Evolutionary conservation across 148 eudicot species (phyloP).

Genomic region (Dysphania ambrosioides): DNA sequence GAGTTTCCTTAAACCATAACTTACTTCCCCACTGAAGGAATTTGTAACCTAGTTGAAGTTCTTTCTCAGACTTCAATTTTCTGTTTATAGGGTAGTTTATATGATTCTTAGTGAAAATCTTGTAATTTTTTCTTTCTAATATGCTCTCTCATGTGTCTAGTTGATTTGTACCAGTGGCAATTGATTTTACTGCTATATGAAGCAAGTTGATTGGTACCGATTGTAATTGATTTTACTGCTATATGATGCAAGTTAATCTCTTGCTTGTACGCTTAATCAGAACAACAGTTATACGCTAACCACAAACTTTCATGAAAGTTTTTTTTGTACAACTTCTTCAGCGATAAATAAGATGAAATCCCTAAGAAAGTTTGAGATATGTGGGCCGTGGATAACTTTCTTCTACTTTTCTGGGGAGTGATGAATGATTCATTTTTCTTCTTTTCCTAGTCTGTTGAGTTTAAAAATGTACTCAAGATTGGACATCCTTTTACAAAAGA

Average conservation of each 20-base stretch:
- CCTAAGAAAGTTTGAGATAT: too few species aligned
- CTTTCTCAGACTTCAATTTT: constrained; percentile 32
- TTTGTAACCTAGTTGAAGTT: constrained; percentile 29
- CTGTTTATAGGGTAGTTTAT: constrained; percentile 9
- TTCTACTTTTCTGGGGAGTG: background rate
- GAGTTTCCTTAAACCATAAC: constrained; percentile 41
- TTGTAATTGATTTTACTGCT: too few species aligned
- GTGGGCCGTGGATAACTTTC: too few species aligned
- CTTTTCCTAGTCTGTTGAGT: constrained; percentile 56
- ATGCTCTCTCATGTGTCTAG: background rate
- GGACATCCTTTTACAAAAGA: constrained; percentile 99
- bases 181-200: background rate
- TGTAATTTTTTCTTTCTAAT: background rate
- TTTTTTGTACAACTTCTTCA: too few species aligned
- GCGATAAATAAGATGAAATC: too few species aligned
- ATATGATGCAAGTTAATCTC: background rate
- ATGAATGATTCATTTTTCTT: constrained; percentile 17
- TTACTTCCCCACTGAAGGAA: background rate
- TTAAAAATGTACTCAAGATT: constrained; percentile 86
- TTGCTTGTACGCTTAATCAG: background rate
- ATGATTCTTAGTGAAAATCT: constrained; percentile 20
- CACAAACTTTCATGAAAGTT: too few species aligned
- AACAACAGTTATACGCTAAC: too few species aligned
- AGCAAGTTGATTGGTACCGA: background rate
- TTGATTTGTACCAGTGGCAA: background rate